Base-by-base conservation (phyloP, 768 basidiomycete species). In the Clitopilus passeckerianus region DNA sequence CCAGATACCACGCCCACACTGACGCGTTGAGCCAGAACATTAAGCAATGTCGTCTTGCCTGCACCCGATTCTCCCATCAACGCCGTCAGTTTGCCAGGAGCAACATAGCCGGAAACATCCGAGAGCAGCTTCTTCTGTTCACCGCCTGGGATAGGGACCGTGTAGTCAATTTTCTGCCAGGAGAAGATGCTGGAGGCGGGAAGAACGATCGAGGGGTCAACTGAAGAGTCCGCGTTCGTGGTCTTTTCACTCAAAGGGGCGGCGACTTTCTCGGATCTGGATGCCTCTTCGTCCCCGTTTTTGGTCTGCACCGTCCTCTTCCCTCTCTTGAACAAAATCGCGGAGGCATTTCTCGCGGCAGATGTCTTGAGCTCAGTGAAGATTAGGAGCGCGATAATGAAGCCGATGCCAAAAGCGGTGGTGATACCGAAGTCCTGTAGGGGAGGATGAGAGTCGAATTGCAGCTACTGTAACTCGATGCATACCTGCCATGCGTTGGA, bases 341-440 rank as follows among this genome's bases (percentile, higher is more conserved):
- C 75, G 0, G 75, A 59, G 5, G 69, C 64, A 23, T 75, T 73
- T 5, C 67, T 61, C 0, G 81, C 60, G 65, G 76, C 54, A 65
- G 81, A 64, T 0, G 76, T 78, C 59, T 77, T 78, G 63, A 72
- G 67, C 72, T 90, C 86, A 0, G 87, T 84, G 69, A 87, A 82
- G 34, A 82, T 1, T 57, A 91, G 74, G 15, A 88, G 80, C 18
- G 78, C 64, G 6, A 69, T 30, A 60, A 86, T 68, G 70, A 89
- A 90, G 59, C 70, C 80, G 16, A 82, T 27, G 37, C 79, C 80
- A 67, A 91, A 92, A 0, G 79, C 88, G 60, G 87, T 60, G 30
- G 87, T 70, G 57, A 94, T 87, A 22, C 91, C 93, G 56, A 80
- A 81, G 61, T 89, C 84, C 85, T 87, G n/a, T 2, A 30, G 37